phyloP scores from a whole-genome alignment of 2,329 filamentous ascomycete species.

The Pyrenochaeta sp. region DNA sequence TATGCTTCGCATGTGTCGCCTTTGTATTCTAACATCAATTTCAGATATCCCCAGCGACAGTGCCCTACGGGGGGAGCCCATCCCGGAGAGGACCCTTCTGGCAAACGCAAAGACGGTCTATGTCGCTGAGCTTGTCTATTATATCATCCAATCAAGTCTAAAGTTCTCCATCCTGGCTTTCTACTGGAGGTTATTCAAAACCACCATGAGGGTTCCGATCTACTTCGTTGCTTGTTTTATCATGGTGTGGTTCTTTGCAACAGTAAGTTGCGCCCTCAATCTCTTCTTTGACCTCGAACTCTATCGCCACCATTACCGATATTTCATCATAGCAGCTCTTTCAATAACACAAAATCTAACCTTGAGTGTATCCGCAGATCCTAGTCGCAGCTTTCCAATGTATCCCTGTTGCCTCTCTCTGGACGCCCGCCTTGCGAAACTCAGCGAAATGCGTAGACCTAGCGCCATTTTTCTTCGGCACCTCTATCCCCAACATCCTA shows the following conservation, averaged over 20 bases:
- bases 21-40: slow-evolving; percentile 1
- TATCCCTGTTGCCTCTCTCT: not conserved
- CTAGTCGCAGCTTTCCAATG: not conserved
- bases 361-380: not conserved
- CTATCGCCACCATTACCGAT: not conserved
- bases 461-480: not conserved
- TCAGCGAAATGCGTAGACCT: not conserved
- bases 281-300: too few relatives aligned
- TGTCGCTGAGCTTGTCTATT: slow-evolving; percentile 1
- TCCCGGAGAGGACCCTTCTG: not conserved
- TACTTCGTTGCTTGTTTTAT: not conserved
- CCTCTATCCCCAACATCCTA: slow-evolving; percentile 1
- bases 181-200: slow-evolving; percentile 1
- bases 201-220: not conserved
- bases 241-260: not conserved
- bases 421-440: not conserved
- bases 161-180: not conserved
- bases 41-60: not conserved
- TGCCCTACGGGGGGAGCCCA: not conserved
- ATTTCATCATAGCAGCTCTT: too few relatives aligned
- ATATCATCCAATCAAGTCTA: not conserved
- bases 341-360: not conserved
- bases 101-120: slow-evolving; percentile 1
- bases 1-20: not conserved
- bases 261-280: too few relatives aligned